Evolutionary conservation across 2,329 filamentous ascomycete genomes (phyloP).

Genomic region (Ascochyta clinopodiicola): DNA sequence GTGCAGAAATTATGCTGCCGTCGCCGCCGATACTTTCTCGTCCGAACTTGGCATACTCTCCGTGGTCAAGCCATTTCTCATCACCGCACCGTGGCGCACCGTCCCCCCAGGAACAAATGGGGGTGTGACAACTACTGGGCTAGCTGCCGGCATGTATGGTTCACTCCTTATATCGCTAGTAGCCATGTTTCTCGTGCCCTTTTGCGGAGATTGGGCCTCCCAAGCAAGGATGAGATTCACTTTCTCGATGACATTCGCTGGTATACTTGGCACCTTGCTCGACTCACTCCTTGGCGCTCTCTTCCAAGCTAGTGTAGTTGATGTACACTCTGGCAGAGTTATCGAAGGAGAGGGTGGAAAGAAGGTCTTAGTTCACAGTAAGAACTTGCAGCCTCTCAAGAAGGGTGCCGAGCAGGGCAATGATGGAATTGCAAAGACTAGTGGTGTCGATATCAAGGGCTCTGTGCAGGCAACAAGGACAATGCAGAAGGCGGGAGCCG

Average conservation of each 20-base stretch:
- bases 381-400: slow-evolving; percentile 38
- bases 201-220: slow-evolving; percentile 60
- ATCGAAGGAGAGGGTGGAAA: slow-evolving; percentile 83
- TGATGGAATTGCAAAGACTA: slow-evolving; percentile 45
- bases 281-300: slow-evolving; percentile 88
- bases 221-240: slow-evolving; percentile 49
- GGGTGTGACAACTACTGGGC: slow-evolving; percentile 78
- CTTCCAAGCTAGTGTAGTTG: slow-evolving; percentile 84
- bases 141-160: slow-evolving; percentile 76
- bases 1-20: slow-evolving; percentile 83
- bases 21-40: slow-evolving; percentile 91
- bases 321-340: slow-evolving; percentile 82
- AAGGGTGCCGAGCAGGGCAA: slow-evolving; percentile 44
- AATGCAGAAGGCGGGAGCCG: slow-evolving; percentile 39
- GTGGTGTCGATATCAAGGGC: slow-evolving; percentile 27
- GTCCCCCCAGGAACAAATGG: slow-evolving; percentile 95
- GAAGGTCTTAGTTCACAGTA: slow-evolving; percentile 56
- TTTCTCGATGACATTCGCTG: slow-evolving; percentile 70
- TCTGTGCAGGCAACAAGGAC: slow-evolving; percentile 39
- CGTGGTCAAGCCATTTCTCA: slow-evolving; percentile 75
- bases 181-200: slow-evolving; percentile 71
- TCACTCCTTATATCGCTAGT: slow-evolving; percentile 73
- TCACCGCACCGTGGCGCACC: slow-evolving; percentile 79
- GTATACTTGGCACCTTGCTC: slow-evolving; percentile 78
- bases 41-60: slow-evolving; percentile 95